phyloP scores from a whole-genome alignment of 306 rosid species.

The Quercus berberidifolia region DNA sequence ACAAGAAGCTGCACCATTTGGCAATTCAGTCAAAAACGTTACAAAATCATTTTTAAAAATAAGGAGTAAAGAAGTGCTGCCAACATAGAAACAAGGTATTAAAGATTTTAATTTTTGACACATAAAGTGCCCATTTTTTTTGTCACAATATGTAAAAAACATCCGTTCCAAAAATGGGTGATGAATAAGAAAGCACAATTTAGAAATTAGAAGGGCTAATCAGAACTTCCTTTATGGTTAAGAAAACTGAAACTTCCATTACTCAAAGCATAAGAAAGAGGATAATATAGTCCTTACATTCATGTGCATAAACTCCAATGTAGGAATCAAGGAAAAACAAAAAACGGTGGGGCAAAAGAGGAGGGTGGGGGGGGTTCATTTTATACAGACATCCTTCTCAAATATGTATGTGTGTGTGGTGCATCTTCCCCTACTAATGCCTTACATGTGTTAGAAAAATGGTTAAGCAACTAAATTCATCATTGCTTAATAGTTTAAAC shows the following conservation, averaged over 20 bases:
- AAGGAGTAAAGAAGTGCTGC: neutral
- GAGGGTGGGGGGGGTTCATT: neutral
- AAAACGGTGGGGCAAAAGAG: neutral
- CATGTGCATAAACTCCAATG: neutral
- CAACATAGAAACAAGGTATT: neutral
- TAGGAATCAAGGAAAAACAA: neutral
- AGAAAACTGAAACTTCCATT: too few species aligned
- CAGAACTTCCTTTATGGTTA: neutral
- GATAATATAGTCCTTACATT: neutral
- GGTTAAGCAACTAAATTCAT: too few species aligned
- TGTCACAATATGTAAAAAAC: neutral
- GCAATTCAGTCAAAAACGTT: conserved; percentile 11
- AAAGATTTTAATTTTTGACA: neutral
- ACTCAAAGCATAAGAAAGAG: too few species aligned
- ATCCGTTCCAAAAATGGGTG: neutral
- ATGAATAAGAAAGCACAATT: too few species aligned
- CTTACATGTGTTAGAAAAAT: too few species aligned
- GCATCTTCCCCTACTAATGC: too few species aligned
- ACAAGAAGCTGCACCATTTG: conserved; percentile 51
- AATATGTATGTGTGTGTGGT: too few species aligned
- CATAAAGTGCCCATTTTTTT: neutral
- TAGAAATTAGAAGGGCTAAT: too few species aligned
- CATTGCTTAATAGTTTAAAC: too few species aligned
- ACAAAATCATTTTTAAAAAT: neutral
- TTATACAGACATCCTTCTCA: neutral